Base-by-base conservation (phyloP, 2,329 filamentous ascomycete species). In the Graphilbum fragrans region DNA sequence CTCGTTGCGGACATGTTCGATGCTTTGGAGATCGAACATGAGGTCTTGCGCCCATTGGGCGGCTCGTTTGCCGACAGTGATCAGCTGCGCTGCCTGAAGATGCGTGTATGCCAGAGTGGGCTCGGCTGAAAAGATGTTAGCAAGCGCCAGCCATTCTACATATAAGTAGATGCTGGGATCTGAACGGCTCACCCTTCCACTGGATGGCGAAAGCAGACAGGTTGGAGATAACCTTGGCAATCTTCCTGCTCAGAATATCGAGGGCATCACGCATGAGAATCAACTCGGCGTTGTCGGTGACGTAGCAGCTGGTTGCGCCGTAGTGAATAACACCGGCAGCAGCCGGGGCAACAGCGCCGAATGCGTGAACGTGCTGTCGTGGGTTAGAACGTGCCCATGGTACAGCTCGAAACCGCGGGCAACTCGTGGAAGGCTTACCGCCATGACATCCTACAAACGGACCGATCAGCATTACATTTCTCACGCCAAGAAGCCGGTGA, bases 241-340 rank as follows among this genome's bases (percentile, higher is more conserved):
- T 62, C 61, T 88, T 93, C 29, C 77, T 77, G 9, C 83, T 65
- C 4, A 94, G 58, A n/a, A 94, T 63, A 50, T 90, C 76, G 43
- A 94, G 64, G 6, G 76, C 86, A 45, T 86, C 75, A 20, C 77
- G 67, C 53, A 87, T 72, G 53, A 93, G 75, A 48, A 93, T 86
- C 29, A 90, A 64, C 52, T 90, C 85, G 3, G 80, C 71, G 49
- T 87, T 86, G 54, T 87, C 84, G 6, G 36, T 38, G 21, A 27
- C 22, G 18, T 51, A 77, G 58, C 69, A 75, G 10, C 46, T 47
- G 18, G 72, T 82, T 41, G 77, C 77, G 49, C 80, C 81, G 58
- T 72, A 77, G 58, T 94, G 86, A 45, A 94, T 90, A 51, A 92
- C 83, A 27, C 84, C 84, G 14, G 82, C 84, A 10, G 86, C 86